Evolutionary conservation across 495 filamentous ascomycete species (phyloP), one percentile per base, ranked within the genome.

Genomic region (Aspergillus hancockii): DNA sequence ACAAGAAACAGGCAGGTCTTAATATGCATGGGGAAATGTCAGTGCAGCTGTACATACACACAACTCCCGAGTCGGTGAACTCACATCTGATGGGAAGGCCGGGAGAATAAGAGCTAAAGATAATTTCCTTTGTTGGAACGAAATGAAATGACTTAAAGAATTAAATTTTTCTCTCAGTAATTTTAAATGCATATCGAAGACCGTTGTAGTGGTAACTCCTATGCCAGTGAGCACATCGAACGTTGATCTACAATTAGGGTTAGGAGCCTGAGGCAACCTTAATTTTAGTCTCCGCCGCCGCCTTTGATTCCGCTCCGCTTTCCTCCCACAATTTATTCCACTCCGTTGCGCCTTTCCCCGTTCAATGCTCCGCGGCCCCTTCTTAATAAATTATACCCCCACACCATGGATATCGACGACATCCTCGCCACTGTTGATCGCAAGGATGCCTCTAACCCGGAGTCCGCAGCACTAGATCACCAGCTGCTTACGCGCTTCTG

Each of bases 401-500:
- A 38, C 34, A 31, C 55, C 46, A 94, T 93, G 89, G 92, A 96
- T 65, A 96, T 96, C 67, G 85, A 90, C 73, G 90, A 94, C 74
- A 93, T 96, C 64, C 85, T 96, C 60, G 87, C 84, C 71, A 87
- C 90, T 63, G 88, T 93, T 60, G 88, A 91, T 70, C 83, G 79
- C 63, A 74, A 79, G 58, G 72, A 80, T 55, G 73, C 82, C 65
- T 70, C 79, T 58, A 81, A 82, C 13, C 78, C 75, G 18, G 86
- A 87, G 59, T 78, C 76, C 50, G 62, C 74, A 28, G 88, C 85
- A 21, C 83, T 84, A 58, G 92, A 98, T 73, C 83, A 98, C 57
- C 92, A 96, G 70, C 84, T 90, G 22, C 79, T 98, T 50, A 96
- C 95, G 59, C 88, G 92, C 61, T 87, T 89, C 65, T 98, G 93